Conservation (phyloP, 1,139 yeast genomes). For the Diutina pseudorugosa region DNA sequence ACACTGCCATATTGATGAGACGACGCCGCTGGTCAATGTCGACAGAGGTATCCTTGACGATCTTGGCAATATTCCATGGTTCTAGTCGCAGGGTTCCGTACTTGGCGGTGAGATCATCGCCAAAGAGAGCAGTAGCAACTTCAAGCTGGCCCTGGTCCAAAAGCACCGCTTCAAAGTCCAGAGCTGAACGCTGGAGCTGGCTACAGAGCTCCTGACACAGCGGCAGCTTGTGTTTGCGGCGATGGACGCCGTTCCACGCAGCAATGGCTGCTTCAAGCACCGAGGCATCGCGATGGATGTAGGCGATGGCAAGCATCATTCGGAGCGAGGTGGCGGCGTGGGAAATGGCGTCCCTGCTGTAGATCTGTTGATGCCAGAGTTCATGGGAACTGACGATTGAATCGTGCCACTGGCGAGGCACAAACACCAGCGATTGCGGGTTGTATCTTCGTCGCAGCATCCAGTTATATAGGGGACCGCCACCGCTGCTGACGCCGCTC, state of each 20-base stretch:
- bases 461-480: no score
- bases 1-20: not conserved
- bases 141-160: not conserved
- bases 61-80: not conserved
- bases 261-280: not conserved
- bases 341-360: not conserved
- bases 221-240: not conserved
- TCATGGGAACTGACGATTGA: not conserved
- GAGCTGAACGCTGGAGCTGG: not conserved
- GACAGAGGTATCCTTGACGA: not conserved
- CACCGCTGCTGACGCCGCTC: not conserved
- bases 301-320: not conserved
- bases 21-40: not conserved
- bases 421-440: not conserved
- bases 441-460: not conserved
- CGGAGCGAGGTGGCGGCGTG: not conserved
- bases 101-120: not conserved
- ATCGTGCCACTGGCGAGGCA: not conserved
- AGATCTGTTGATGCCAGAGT: not conserved
- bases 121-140: not conserved
- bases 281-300: not conserved
- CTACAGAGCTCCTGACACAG: not conserved
- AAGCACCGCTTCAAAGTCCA: not conserved
- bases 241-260: not conserved
- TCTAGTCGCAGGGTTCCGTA: not conserved